Percentiles rank a stretch among this genome's conserved stretches.
phyloP scores from a whole-genome alignment of 768 basidiomycete genomes.

The Lyophyllum shimeji region DNA sequence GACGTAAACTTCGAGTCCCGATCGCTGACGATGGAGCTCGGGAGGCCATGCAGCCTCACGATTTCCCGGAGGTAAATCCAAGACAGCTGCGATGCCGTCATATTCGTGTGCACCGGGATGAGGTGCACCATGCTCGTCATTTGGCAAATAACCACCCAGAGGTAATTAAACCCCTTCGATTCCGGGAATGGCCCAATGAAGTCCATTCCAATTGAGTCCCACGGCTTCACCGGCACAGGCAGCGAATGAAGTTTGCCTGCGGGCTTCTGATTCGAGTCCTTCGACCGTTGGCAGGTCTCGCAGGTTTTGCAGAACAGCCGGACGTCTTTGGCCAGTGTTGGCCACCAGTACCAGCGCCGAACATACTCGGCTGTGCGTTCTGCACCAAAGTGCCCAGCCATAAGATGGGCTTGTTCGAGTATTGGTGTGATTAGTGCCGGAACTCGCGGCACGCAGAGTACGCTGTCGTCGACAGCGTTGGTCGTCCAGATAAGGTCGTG shows the following conservation, averaged over 20 bases:
- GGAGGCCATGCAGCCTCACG: slow-evolving; percentile 25
- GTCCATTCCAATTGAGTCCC: slow-evolving; percentile 34
- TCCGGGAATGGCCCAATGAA: slow-evolving; percentile 26
- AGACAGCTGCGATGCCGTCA: slow-evolving; percentile 19
- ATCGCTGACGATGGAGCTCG: slow-evolving; percentile 26
- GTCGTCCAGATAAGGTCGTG: too few relatives aligned
- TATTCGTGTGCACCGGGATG: slow-evolving; percentile 18
- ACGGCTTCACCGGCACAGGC: slow-evolving; percentile 24
- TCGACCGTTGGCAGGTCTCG: slow-evolving; percentile 17
- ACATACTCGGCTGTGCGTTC: not conserved
- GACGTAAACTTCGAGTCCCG: slow-evolving; percentile 33
- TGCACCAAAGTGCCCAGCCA: slow-evolving; percentile 5
- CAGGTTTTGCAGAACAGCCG: slow-evolving; percentile 5
- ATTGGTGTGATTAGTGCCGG: too few relatives aligned
- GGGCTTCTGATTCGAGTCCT: slow-evolving; percentile 10
- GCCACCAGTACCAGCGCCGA: slow-evolving; percentile 28
- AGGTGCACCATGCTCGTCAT: slow-evolving; percentile 3
- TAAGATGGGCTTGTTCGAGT: slow-evolving; percentile 5
- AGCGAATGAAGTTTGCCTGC: slow-evolving; percentile 25
- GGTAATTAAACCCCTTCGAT: slow-evolving; percentile 20
- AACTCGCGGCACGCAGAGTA: too few relatives aligned
- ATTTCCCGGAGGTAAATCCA: slow-evolving; percentile 22
- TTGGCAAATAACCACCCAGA: slow-evolving; percentile 24
- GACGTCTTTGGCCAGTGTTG: not conserved
- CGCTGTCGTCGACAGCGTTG: too few relatives aligned